Base-by-base conservation (phyloP, 306 rosid species). In the Pyrus pyrifolia region DNA sequence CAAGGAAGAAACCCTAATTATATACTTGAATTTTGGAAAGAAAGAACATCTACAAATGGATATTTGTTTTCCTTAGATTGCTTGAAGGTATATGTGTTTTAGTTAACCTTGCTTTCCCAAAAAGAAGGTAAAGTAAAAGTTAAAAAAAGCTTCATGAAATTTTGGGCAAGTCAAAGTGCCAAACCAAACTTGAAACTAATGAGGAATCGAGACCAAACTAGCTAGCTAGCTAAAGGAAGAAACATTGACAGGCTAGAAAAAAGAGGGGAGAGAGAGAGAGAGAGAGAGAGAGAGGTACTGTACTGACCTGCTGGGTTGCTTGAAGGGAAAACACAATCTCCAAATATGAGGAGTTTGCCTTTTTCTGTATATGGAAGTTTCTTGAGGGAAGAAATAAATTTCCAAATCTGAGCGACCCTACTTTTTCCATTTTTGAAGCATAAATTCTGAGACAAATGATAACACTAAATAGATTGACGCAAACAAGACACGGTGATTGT, bases 351-450 rank as follows among this genome's bases (percentile, higher is more conserved):
- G 42, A 27, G 73, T 78, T 75, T 46, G 11, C 30, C 80, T 86
- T 85, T 87, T 82, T 70, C 92, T 83, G 81, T 59, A 93, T 3
- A 76, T 25, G 79, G 96, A 83, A 89, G 15, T 93, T 91, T 87
- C 97, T 91, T 90, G 82, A 78, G 85, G 86, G 86, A 81, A 65
- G 70, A 40, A 53, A 78, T 35, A 61, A 53, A 84, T 90, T 88
- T 84, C 93, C 83, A 79, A 78, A 90, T 61, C 30, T 76, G 91
- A 79, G 72, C 1, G 29, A 0, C 19, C 3, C 6, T 7, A 53
- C 87, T 87, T 91, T 87, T 86, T 80, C 91, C 81, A 74, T 52
- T 81, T 69, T 73, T 60, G 87, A 85, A 73, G 30, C 79, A 84
- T 49, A 65, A 72, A 84, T 22, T 33, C 76, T 61, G 75, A 79